A percentile compares a stretch with the other conserved stretches of the same genome.
phyloP scores from a whole-genome alignment of 805 yeast genomes.

The Grigorovia transvaalensis region DNA sequence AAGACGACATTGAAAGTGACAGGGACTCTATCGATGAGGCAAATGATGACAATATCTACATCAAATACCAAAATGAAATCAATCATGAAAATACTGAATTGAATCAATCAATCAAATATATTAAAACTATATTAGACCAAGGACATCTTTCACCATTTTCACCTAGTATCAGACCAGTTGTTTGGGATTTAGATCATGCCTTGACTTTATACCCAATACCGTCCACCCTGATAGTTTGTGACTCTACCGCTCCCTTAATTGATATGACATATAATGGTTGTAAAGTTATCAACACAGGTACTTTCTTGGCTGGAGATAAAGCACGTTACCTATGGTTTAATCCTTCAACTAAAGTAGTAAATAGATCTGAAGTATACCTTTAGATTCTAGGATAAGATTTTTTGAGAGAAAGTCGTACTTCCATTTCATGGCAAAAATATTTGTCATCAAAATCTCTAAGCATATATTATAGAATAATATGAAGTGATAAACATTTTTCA shows the following conservation, averaged over 20 bases:
- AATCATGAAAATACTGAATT: neutral
- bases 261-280: constrained; percentile 78
- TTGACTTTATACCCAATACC: constrained; percentile 76
- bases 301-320: constrained; percentile 37
- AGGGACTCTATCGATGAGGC: neutral
- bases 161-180: constrained; percentile 46
- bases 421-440: no score
- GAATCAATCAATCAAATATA: constrained; percentile 55
- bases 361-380: constrained; percentile 37
- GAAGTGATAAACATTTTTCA: no score
- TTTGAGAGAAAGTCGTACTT: no score
- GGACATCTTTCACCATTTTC: constrained; percentile 80
- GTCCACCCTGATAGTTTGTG: constrained; percentile 49
- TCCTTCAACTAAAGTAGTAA: constrained; percentile 47
- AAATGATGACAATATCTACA: neutral
- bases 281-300: constrained; percentile 63
- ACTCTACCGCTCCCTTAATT: constrained; percentile 59
- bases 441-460: no score
- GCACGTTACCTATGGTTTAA: constrained; percentile 65
- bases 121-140: constrained; percentile 77
- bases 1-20: constrained; percentile 1
- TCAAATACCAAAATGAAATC: neutral
- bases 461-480: no score
- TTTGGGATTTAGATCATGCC: constrained; percentile 60
- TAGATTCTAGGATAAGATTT: constrained; percentile 5